These are phyloP conservation scores for Epichloe brachyelytri DNA, from an alignment of 2,329 filamentous ascomycete genomes.

Conservation along the genomic window DNA sequence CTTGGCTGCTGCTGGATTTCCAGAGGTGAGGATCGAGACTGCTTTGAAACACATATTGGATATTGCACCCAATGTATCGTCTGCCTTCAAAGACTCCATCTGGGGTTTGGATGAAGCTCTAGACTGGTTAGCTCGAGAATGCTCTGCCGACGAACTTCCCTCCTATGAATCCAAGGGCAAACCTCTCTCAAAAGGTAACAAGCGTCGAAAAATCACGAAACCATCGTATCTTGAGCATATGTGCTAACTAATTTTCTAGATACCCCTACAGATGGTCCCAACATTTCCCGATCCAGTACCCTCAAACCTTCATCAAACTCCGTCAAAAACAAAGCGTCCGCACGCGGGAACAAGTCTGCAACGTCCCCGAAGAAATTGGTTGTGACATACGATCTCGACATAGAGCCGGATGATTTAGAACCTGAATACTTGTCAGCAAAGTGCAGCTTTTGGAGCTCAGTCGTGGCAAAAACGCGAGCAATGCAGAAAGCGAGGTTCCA, in stretches of 20 bases:
- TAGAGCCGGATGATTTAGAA: constrained; percentile 63
- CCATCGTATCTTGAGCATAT: not conserved
- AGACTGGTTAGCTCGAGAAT: constrained; percentile 80
- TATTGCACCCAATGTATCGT: constrained; percentile 48
- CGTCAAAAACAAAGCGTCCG: constrained; percentile 22
- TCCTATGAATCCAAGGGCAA: constrained; percentile 45
- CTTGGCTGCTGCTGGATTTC: constrained; percentile 56
- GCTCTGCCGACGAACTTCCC: constrained; percentile 53
- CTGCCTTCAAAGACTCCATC: constrained; percentile 48
- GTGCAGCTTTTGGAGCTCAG: constrained; percentile 46
- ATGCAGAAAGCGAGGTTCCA: constrained; percentile 15
- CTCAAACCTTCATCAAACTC: constrained; percentile 24
- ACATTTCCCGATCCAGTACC: constrained; percentile 36
- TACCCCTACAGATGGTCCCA: constrained; percentile 35
- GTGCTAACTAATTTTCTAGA: constrained; percentile 22
- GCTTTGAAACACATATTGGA: constrained; percentile 54
- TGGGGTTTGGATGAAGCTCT: constrained; percentile 83
- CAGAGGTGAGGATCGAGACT: constrained; percentile 46
- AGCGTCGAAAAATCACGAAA: not conserved
- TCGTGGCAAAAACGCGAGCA: constrained; percentile 10
- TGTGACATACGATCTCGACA: constrained; percentile 51
- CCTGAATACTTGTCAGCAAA: constrained; percentile 65
- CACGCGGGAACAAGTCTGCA: constrained; percentile 5
- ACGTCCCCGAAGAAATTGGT: constrained; percentile 26
- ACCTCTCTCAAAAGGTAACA: constrained; percentile 24